Evolutionary conservation across 306 rosid genomes (phyloP), one percentile per base, ranked within the genome.

Genomic region (Quercus engelmannii): DNA sequence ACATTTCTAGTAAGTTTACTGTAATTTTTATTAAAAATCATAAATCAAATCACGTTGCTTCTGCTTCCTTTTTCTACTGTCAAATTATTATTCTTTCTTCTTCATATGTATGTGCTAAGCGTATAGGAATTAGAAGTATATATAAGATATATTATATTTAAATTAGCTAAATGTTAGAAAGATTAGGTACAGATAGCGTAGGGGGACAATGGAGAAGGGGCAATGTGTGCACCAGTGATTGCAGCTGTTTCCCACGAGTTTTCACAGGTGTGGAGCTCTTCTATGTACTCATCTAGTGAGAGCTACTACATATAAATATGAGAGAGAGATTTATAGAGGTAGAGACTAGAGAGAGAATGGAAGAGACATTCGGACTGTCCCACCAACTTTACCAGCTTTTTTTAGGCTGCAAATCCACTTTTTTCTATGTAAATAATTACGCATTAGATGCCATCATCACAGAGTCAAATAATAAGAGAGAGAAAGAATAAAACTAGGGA

Each of bases 341-440:
- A 81, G 80, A 83, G 86, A 52, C 46, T 62, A 78, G 78, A 76
- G 73, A 77, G 74, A 81, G 79, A 41, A 7, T 33, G 71, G 85
- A 84, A 78, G 94, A 91, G 97, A 91, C 96, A 94, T 94, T 91
- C 93, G 94, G 96, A 92, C 88, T 92, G 98, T 91, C 97, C 96
- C 98, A 92, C 96, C 59, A 43, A 75, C 93, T 94, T 87, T 88
- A 74, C 82, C 93, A 83, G 87, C 91, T 86, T 88, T 91, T 81
- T 10, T 58, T 20, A 6, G 75, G 75, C 83, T 55, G 80, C 84
- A 56, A 71, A 33, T 15, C 14, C 14, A 76, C 84, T 76, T 74
- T 71, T 85, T 75, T 76, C 80, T 51, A 31, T 80, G 80, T n/a
- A 75, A 55, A 83, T 83, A 78, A 85, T 83, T 78, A 75, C 72